A percentile compares a stretch with the other conserved stretches of the same genome.
Conservation (phyloP, 495 filamentous ascomycete genomes). For the Penicillium canescens region DNA sequence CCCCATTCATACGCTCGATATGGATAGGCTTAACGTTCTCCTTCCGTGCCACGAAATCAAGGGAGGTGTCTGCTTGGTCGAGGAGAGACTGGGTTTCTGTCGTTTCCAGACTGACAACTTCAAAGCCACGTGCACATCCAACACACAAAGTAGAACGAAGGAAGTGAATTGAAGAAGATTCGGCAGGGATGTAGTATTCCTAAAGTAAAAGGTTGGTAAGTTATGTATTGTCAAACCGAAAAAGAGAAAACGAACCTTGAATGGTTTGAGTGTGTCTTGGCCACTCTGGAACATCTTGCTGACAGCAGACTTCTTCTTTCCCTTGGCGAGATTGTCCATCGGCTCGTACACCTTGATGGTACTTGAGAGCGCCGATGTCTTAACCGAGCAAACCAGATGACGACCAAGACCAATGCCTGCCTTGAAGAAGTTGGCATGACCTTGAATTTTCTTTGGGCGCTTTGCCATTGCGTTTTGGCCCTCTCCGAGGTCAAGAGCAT, state of each 20-base stretch:
- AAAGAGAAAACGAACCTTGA: slow-evolving; percentile 61
- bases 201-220: slow-evolving; percentile 18
- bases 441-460: slow-evolving; percentile 94
- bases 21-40: slow-evolving; percentile 96
- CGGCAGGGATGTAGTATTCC: slow-evolving; percentile 98
- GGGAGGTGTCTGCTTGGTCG: slow-evolving; percentile 95
- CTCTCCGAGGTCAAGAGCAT: slow-evolving; percentile 82
- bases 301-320: slow-evolving; percentile 88
- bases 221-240: background rate
- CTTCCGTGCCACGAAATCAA: slow-evolving; percentile 92
- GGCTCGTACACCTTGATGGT: slow-evolving; percentile 99
- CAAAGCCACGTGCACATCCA: slow-evolving; percentile 91
- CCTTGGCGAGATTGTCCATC: slow-evolving; percentile 83
- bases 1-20: slow-evolving; percentile 92
- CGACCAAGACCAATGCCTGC: slow-evolving; percentile 91
- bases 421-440: slow-evolving; percentile 97
- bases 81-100: slow-evolving; percentile 95
- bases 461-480: slow-evolving; percentile 69
- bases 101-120: slow-evolving; percentile 95
- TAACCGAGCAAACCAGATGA: slow-evolving; percentile 93
- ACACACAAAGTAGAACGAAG: slow-evolving; percentile 95
- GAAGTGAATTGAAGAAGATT: slow-evolving; percentile 96
- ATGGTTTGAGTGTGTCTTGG: slow-evolving; percentile 91
- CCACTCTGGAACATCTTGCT: slow-evolving; percentile 92
- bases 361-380: slow-evolving; percentile 82